Base-by-base conservation (phyloP, 2,329 filamentous ascomycete genomes). In the Nannizzia gypsea region DNA sequence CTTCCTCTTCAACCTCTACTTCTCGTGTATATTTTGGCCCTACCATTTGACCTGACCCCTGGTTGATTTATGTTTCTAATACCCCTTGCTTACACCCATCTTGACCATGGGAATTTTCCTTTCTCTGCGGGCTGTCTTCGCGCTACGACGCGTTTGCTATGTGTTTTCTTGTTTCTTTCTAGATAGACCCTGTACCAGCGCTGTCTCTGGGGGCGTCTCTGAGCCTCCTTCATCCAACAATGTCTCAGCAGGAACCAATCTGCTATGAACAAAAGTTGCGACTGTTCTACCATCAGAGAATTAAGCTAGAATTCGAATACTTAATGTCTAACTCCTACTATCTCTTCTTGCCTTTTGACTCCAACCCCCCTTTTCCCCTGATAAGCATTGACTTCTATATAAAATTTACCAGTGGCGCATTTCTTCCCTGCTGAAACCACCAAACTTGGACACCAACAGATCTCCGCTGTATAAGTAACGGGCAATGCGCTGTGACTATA, bases 41-140 rank as follows among this genome's bases (percentile, higher is more conserved):
- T 54, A 42, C 38, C 38, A 42, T 34, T 13, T 54, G 15, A 31
- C 3, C 28, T 31, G 8, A n/a, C 26, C n/a, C 15, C 48, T 54
- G 48, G 34, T 11, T 54, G 48, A 54, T 54, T 54, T 54, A 54
- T 26, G 48, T 17, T 31, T 54, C 48, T 54, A 54, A 54, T 54
- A 54, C 48, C 48, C 48, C 13, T 11, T 6, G 3, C 26, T 48
- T 22, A 42, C 13, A 17, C 24, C 26, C 48, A 34, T 20, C 13
- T 34, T 20, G 48, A 34, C 48, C 9, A n/a, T 54, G 48, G 48
- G 48, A n/a, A n/a, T 31, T 54, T n/a, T 54, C 15, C 48, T 20
- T 54, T 48, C 38, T 42, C 17, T 54, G 28, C 26, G 26, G 48
- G 31, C n/a, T 22, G 48, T 6, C 13, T 20, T n/a, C 48, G 48